Percentiles rank a stretch among this genome's conserved stretches.
Evolutionary conservation across 2,329 filamentous ascomycete genomes (phyloP).

Genomic region (Coniosporium tulheliwenetii): DNA sequence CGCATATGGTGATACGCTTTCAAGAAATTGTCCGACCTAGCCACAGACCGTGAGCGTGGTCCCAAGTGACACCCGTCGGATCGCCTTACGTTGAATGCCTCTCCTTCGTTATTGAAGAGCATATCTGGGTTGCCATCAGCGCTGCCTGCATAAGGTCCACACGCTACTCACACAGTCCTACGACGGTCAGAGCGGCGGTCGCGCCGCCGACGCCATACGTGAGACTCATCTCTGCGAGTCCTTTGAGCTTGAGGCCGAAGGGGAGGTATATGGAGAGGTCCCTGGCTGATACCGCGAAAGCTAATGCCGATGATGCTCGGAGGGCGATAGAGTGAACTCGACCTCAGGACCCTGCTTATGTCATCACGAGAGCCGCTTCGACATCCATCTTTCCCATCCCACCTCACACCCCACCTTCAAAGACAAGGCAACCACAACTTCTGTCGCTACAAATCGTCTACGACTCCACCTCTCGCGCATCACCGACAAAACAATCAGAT

Average conservation of each 20-base stretch:
- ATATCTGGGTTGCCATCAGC: constrained; percentile 51
- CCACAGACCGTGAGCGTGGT: constrained; percentile 10
- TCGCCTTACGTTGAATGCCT: constrained; percentile 72
- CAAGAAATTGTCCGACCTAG: constrained; percentile 83
- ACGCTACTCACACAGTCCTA: constrained; percentile 19
- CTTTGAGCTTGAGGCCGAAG: no score
- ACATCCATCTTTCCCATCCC: no score
- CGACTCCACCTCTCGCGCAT: no score
- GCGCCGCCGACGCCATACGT: constrained; percentile 20
- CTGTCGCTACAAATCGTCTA: no score
- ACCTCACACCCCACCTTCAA: no score
- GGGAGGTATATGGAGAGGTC: no score
- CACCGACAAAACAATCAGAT: not conserved
- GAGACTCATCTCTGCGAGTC: constrained; percentile 7
- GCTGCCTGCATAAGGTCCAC: constrained; percentile 2
- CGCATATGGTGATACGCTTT: constrained; percentile 82
- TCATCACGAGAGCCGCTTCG: no score
- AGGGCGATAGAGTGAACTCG: no score
- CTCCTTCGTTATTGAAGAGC: constrained; percentile 93
- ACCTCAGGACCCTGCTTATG: no score
- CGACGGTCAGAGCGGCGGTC: constrained; percentile 15
- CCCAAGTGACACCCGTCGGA: constrained; percentile 2
- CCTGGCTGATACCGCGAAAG: no score
- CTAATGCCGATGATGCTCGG: no score
- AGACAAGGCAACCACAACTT: no score